These are phyloP conservation scores for Penicillium salamii DNA, from an alignment of 495 filamentous ascomycete genomes.

Conservation along the genomic window DNA sequence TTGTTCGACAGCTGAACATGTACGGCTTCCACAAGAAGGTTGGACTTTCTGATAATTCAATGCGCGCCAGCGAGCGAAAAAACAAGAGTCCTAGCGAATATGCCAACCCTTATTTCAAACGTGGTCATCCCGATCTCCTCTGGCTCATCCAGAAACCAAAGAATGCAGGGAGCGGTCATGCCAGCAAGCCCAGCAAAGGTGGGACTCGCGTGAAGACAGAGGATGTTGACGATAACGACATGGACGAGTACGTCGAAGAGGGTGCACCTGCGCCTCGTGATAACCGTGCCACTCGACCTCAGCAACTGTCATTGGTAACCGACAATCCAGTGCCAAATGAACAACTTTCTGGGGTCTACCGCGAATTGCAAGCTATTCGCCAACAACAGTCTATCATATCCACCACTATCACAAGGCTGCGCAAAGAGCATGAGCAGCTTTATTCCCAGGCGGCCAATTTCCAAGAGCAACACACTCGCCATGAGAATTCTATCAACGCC, in stretches of 20 bases:
- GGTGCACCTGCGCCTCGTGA: constrained; percentile 31
- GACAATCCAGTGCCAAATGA: constrained; percentile 61
- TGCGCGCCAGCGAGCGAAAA: constrained; percentile 94
- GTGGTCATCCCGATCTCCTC: constrained; percentile 86
- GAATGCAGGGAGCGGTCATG: constrained; percentile 48
- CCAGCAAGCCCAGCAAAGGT: constrained; percentile 48
- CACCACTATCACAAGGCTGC: constrained; percentile 69
- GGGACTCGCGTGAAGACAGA: constrained; percentile 63
- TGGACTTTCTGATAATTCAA: constrained; percentile 92
- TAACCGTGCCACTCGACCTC: constrained; percentile 29
- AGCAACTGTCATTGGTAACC: constrained; percentile 42
- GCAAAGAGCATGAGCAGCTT: constrained; percentile 81
- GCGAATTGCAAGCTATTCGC: constrained; percentile 76
- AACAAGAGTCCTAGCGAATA: constrained; percentile 98
- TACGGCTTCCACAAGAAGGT: constrained; percentile 99
- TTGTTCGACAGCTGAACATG: constrained; percentile 98
- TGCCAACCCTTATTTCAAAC: constrained; percentile 92
- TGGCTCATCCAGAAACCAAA: constrained; percentile 99
- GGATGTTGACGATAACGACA: constrained; percentile 63
- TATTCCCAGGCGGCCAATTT: constrained; percentile 88
- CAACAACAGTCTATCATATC: constrained; percentile 83
- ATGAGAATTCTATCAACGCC: constrained; percentile 97
- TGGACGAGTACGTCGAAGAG: constrained; percentile 65
- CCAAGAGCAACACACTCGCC: constrained; percentile 86
- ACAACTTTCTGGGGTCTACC: constrained; percentile 72